phyloP scores from a whole-genome alignment of 306 rosid genomes.

The Cyamopsis tetragonoloba region DNA sequence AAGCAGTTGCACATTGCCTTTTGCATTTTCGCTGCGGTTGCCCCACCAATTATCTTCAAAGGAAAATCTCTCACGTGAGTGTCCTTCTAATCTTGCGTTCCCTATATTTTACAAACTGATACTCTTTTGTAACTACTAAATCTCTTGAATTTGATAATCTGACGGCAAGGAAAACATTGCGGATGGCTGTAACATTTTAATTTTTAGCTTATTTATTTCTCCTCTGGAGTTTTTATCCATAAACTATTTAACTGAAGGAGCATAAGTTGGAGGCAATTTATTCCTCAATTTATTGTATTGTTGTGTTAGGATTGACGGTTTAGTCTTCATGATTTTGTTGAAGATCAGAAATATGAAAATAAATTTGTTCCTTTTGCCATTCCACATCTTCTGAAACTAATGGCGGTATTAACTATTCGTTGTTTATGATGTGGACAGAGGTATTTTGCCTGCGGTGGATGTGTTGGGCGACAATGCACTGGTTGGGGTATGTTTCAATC shows the following conservation, averaged over 20 bases:
- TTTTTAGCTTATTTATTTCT: neutral
- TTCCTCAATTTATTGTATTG: neutral
- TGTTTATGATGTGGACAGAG: constrained; percentile 56
- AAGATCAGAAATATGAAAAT: neutral
- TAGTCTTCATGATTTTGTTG: constrained; percentile 5
- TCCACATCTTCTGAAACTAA: constrained; percentile 28
- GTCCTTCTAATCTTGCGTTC: constrained; percentile 20
- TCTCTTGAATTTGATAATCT: constrained; percentile 9
- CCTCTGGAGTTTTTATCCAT: neutral
- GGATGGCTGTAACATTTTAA: neutral
- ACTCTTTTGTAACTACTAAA: neutral
- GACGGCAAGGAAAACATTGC: constrained; percentile 20
- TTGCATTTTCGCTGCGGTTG: constrained; percentile 73
- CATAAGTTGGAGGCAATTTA: neutral
- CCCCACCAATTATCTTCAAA: constrained; percentile 81
- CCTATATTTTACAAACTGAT: neutral
- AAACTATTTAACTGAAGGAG: constrained; percentile 9
- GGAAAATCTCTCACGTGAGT: constrained; percentile 91
- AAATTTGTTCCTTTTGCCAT: neutral
- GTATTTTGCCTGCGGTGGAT: constrained; percentile 77
- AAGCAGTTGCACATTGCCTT: constrained; percentile 79
- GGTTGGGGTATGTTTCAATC: constrained; percentile 58
- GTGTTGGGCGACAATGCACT: constrained; percentile 41
- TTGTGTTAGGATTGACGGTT: constrained; percentile 4
- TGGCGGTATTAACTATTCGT: constrained; percentile 21